phyloP scores from a whole-genome alignment of 495 filamentous ascomycete species.

The Glarea lozoyensis region DNA sequence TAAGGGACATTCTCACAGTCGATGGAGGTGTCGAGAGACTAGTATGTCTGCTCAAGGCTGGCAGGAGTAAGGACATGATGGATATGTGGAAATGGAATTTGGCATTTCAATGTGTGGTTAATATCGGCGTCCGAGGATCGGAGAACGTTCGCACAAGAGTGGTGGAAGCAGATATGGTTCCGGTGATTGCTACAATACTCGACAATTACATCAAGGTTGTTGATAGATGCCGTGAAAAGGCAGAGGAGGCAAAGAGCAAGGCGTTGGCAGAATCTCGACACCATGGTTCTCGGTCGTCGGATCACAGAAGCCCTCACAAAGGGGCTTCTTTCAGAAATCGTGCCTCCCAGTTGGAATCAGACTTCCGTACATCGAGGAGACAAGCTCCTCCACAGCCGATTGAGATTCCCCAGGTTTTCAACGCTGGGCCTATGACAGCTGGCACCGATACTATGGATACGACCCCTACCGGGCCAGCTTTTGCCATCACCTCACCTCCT shows the following conservation, averaged over 20 bases:
- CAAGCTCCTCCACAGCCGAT: conserved; percentile 65
- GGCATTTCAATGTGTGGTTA: conserved; percentile 96
- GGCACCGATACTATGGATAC: conserved; percentile 30
- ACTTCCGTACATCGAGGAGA: conserved; percentile 46
- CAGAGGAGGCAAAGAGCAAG: conserved; percentile 52
- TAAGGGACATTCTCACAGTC: conserved; percentile 93
- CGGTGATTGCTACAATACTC: conserved; percentile 97
- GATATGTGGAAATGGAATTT: conserved; percentile 99
- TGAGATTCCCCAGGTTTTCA: conserved; percentile 49
- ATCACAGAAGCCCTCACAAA: conserved; percentile 21
- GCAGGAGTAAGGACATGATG: conserved; percentile 94
- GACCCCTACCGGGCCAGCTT: conserved; percentile 55
- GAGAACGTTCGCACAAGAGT: conserved; percentile 89
- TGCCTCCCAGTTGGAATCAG: conserved; percentile 33
- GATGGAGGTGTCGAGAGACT: conserved; percentile 95
- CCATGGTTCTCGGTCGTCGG: conserved; percentile 12
- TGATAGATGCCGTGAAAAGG: conserved; percentile 79
- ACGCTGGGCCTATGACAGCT: conserved; percentile 11
- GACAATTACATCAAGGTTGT: conserved; percentile 97
- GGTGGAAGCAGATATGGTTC: conserved; percentile 97
- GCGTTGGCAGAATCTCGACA: conserved; percentile 25
- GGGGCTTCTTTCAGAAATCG: conserved; percentile 22
- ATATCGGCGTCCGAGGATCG: conserved; percentile 93
- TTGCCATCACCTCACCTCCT: conserved; percentile 63
- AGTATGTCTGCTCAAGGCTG: conserved; percentile 95